Base-by-base conservation (phyloP, 176 grass and related monocot genomes). In the Carex pumila region DNA sequence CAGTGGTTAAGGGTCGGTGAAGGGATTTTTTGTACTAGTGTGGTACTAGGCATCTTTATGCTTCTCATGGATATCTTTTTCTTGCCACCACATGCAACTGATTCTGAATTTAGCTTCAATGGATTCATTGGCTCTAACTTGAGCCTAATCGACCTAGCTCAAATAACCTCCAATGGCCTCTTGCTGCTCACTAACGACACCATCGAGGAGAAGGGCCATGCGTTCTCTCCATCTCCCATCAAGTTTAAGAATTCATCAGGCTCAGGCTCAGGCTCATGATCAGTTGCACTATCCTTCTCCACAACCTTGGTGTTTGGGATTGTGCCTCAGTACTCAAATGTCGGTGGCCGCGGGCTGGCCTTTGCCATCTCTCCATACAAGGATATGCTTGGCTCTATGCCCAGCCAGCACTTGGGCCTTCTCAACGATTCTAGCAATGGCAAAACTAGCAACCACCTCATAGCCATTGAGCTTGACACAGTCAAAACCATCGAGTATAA, bases 391-490 rank as follows among this genome's bases (percentile, higher is more conserved):
- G 64, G 13, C 14, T 22, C 89, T 12, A 67, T 79, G 7, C 57
- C 89, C 8, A 85, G 89, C 10, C 92, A 94, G 66, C 65, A 89
- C 79, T 55, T 91, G 57, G 92, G 92, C 47, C 63, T 94, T n/a
- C 68, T 94, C 47, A 89, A 87, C 49, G 59, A 65, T 21, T 45
- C 36, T 56, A n/a, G 89, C 79, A 84, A 75, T 15, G 85, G 87
- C 36, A 86, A 81, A 21, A 18, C 79, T 11, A 60, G 39, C 8
- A 85, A 86, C 71, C 89, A 89, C 57, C 56, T 94, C 77, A 47
- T 94, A 49, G 89, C 92, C 6, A 36, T 94, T 41, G 92, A 94
- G 71, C 79, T 94, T 9, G 92, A 94, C 82, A 94, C 89, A 0
- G 87, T 87, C 45, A 41, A 84, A 47, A 94, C 83, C 57, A 29